A percentile compares a stretch with the other conserved stretches of the same genome.
Evolutionary conservation across 352 stramenopile genomes (phyloP).

Genomic region (Globisporangium solare): DNA sequence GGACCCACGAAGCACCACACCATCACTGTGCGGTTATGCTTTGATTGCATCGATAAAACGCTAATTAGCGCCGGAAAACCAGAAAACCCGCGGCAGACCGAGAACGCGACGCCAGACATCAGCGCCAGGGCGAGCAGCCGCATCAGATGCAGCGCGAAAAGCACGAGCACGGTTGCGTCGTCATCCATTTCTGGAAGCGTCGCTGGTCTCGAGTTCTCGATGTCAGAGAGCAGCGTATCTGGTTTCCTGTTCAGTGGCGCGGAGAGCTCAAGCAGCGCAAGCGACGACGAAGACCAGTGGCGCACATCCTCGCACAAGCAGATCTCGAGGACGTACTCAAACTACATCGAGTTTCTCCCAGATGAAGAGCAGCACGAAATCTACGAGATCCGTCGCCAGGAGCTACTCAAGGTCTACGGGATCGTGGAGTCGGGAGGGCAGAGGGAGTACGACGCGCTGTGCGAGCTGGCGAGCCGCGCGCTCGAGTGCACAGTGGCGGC

Average conservation of each 20-base stretch:
- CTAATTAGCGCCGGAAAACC: slow-evolving; percentile 26
- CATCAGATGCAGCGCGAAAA: slow-evolving; percentile 28
- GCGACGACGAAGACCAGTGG: slow-evolving; percentile 16
- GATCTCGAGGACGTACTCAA: slow-evolving; percentile 11
- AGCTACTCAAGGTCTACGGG: slow-evolving; percentile 39
- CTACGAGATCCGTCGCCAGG: slow-evolving; percentile 35
- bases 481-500: slow-evolving; percentile 58
- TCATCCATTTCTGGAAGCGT: slow-evolving; percentile 1
- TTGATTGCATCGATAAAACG: slow-evolving; percentile 76
- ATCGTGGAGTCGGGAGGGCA: slow-evolving; percentile 39
- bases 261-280: slow-evolving; percentile 29
- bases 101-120: slow-evolving; percentile 12
- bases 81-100: slow-evolving; percentile 7
- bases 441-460: slow-evolving; percentile 73
- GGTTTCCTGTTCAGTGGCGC: slow-evolving; percentile 29
- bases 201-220: slow-evolving; percentile 27
- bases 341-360: slow-evolving; percentile 40
- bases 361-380: slow-evolving; percentile 42
- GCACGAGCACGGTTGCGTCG: slow-evolving; percentile 27
- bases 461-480: slow-evolving; percentile 54
- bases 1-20: slow-evolving; percentile 20
- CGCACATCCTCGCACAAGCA: background rate
- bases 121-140: slow-evolving; percentile 17
- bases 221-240: slow-evolving; percentile 17
- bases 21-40: slow-evolving; percentile 56